Percentiles rank a stretch among this genome's conserved stretches.
These are phyloP conservation scores for Neurospora cerealis DNA, from an alignment of 495 filamentous ascomycete species.

Conservation along the genomic window DNA sequence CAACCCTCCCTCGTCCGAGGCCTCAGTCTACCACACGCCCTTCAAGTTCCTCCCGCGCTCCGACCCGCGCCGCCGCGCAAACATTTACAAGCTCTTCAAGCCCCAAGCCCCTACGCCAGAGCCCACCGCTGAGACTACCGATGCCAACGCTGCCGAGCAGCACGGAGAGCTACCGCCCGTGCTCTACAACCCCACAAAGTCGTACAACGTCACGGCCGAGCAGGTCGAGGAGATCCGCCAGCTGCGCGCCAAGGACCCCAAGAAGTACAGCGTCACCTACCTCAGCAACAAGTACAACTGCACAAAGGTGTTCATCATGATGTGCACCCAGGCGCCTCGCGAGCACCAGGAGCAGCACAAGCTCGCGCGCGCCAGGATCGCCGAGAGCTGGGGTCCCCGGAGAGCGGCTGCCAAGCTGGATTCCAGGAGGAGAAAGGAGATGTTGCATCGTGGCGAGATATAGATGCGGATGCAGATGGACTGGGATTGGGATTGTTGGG, in stretches of 20 bases:
- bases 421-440: conserved; percentile 52
- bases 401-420: conserved; percentile 66
- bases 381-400: conserved; percentile 64
- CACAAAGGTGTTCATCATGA: conserved; percentile 60
- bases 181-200: neutral
- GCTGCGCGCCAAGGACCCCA: conserved; percentile 57
- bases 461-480: conserved; percentile 13
- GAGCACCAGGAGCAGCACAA: conserved; percentile 31
- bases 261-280: conserved; percentile 57
- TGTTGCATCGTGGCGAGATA: conserved; percentile 43
- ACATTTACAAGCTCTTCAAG: conserved; percentile 28
- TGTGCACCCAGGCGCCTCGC: conserved; percentile 32
- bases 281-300: conserved; percentile 72
- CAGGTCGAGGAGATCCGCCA: conserved; percentile 73
- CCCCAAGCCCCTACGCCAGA: conserved; percentile 2
- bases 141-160: neutral
- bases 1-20: conserved; percentile 83
- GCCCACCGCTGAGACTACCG: neutral
- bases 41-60: conserved; percentile 74
- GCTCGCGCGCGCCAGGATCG: conserved; percentile 42
- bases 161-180: conserved; percentile 4
- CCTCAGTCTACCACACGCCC: conserved; percentile 79
- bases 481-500: neutral
- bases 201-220: conserved; percentile 61
- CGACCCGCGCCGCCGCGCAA: conserved; percentile 56